Evolutionary conservation across 73 alveolate genomes (phyloP).

Genomic region (Paramecium caudatum): DNA sequence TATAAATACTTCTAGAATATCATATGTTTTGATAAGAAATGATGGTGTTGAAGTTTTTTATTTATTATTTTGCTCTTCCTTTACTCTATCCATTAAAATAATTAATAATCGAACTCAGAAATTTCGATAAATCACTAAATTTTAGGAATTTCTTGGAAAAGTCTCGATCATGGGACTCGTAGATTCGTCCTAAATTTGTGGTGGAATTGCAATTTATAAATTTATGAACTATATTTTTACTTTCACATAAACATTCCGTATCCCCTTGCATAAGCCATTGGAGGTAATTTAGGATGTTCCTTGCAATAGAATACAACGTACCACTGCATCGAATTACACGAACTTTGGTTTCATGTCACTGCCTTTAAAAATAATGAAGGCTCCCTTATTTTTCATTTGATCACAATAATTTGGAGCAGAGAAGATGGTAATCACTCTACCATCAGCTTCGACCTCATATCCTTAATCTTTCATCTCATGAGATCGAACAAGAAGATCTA

Average conservation of each 20-base stretch:
- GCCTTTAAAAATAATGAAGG: conserved; percentile 93
- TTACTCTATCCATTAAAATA: conserved; percentile 50
- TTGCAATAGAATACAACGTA: conserved; percentile 70
- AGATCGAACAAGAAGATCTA: conserved; percentile 89
- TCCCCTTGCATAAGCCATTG: conserved; percentile 86
- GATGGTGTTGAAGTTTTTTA: conserved; percentile 72
- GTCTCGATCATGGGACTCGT: too few relatives aligned
- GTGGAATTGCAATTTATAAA: too few relatives aligned
- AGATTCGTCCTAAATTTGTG: too few relatives aligned
- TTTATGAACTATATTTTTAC: too few relatives aligned
- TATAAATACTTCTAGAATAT: conserved; percentile 69
- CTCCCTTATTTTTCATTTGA: conserved; percentile 98
- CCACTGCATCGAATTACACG: conserved; percentile 88
- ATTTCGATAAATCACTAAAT: conserved; percentile 16
- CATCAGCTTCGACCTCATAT: conserved; percentile 96
- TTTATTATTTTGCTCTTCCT: conserved; percentile 37
- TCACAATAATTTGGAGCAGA: conserved; percentile 99
- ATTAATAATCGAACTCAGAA: conserved; percentile 9
- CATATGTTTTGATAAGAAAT: conserved; percentile 72
- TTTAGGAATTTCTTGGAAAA: conserved; percentile 21
- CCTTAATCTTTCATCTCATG: conserved; percentile 98
- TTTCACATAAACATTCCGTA: conserved; percentile 68
- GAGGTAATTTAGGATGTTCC: conserved; percentile 88
- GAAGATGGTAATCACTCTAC: conserved; percentile 95
- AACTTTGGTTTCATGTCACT: conserved; percentile 89